Evolutionary conservation across 495 filamentous ascomycete species (phyloP).

Genomic region (Penicillium arizonense): DNA sequence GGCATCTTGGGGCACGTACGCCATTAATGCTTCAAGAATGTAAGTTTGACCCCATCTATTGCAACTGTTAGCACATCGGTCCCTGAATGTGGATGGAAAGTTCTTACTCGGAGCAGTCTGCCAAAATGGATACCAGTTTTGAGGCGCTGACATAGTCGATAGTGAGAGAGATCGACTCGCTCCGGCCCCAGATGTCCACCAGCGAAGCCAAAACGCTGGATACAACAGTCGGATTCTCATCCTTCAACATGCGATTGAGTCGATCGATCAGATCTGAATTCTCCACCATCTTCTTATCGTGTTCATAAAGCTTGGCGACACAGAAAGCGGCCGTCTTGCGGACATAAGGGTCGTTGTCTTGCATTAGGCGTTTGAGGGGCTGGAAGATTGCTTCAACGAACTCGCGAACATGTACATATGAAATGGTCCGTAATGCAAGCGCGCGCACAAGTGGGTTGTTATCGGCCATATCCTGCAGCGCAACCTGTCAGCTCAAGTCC

Average conservation of each 20-base stretch:
- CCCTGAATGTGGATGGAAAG: background rate
- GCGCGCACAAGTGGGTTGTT: conserved; percentile 90
- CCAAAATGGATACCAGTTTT: conserved; percentile 93
- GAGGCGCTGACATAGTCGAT: conserved; percentile 97
- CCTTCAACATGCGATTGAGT: conserved; percentile 83
- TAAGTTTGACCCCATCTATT: conserved; percentile 97
- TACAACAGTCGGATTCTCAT: conserved; percentile 97
- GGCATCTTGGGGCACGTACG: conserved; percentile 91
- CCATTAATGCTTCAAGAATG: conserved; percentile 97
- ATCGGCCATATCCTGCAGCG: conserved; percentile 83
- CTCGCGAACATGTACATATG: conserved; percentile 95
- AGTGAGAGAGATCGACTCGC: conserved; percentile 94
- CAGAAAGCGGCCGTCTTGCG: conserved; percentile 96
- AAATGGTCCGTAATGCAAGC: conserved; percentile 90
- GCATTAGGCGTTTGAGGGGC: conserved; percentile 78
- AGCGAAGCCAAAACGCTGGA: conserved; percentile 88
- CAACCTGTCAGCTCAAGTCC: conserved; percentile 3
- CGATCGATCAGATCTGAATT: conserved; percentile 87
- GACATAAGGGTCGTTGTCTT: conserved; percentile 91
- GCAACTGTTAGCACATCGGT: conserved; percentile 23
- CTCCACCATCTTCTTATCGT: conserved; percentile 89
- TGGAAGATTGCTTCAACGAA: conserved; percentile 90
- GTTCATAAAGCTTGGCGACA: conserved; percentile 97
- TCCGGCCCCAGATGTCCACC: conserved; percentile 98
- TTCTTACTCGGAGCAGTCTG: conserved; percentile 94